Base-by-base conservation (phyloP, 2,329 filamentous ascomycete genomes). In the Fusarium scirpi region DNA sequence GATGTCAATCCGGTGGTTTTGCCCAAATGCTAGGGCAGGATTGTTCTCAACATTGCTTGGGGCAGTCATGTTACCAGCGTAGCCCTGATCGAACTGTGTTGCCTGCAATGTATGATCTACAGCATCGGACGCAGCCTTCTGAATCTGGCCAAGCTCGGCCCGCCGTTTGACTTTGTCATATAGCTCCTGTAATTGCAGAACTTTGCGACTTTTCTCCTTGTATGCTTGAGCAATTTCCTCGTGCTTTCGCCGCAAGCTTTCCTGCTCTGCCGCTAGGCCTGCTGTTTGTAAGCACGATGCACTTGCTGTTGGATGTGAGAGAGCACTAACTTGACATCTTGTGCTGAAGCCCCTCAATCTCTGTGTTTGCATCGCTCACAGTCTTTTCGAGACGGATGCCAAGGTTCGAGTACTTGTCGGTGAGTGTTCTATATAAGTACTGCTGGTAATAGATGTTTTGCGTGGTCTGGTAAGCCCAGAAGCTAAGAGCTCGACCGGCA, bases 371-470 rank as follows among this genome's bases (percentile, higher is more conserved):
- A 65, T 95, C 90, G 67, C 90, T 87, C 47, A 94, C 87, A 2
- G 92, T 83, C 72, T 91, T 91, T 72, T 96, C 91, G 76, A 94
- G 85, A 45, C 92, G 87, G 15, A 85, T 80, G 70, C 85, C 91
- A 18, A 96, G 81, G 4, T 79, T 83, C 2, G 85, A 82, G 76
- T 92, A 94, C 77, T 92, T 94, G 13, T 94, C 91, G 0, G 87
- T 89, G 66, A 97, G 81, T 12, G 86, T 90, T 74, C 90, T 94
- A 45, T 88, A 89, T 2, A 93, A 81, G 71, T 91, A 90, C 72
- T 94, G 90, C 76, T 97, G 92, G 74, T 94, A 97, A 65, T 65
- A 74, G n/a, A 97, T 92, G 80, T 97, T 92, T 74, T 96, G 92
- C 5, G 90, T 90, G 22, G 90, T 90, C 77, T 97, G 94, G 74